Percentiles rank a stretch among this genome's conserved stretches.
Evolutionary conservation across 148 eudicot genomes (phyloP).

Genomic region (Polygonum aviculare): DNA sequence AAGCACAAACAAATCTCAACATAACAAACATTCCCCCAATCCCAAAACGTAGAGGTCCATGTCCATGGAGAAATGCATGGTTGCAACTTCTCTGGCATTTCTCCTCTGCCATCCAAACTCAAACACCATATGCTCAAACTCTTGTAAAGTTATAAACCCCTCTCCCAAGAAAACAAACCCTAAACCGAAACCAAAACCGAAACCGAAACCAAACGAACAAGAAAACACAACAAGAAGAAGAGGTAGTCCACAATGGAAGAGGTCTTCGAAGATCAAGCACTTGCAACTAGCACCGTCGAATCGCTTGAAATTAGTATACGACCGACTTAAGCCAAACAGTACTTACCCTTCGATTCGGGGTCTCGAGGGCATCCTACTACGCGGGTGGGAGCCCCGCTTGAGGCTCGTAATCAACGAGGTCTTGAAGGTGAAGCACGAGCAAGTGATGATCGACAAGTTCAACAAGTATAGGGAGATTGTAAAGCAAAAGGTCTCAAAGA

Average conservation of each 20-base stretch:
- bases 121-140: slow-evolving; percentile 11
- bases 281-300: neutral
- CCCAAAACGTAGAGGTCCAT: neutral
- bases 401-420: neutral
- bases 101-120: slow-evolving; percentile 15
- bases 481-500: neutral
- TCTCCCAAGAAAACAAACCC: neutral
- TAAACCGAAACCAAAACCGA: neutral
- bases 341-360: neutral
- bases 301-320: neutral
- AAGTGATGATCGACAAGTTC: slow-evolving; percentile 1
- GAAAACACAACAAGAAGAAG: neutral
- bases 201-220: neutral
- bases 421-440: slow-evolving; percentile 4
- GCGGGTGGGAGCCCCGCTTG: slow-evolving; percentile 2
- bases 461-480: slow-evolving; percentile 1
- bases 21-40: neutral
- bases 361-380: neutral
- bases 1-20: neutral
- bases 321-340: neutral
- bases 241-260: neutral
- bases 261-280: neutral
- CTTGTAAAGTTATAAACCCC: slow-evolving; percentile 1
- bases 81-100: slow-evolving; percentile 9
- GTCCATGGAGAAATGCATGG: slow-evolving; percentile 13